phyloP scores from a whole-genome alignment of 2,329 filamentous ascomycete species.

The Dactylonectria macrodidyma region DNA sequence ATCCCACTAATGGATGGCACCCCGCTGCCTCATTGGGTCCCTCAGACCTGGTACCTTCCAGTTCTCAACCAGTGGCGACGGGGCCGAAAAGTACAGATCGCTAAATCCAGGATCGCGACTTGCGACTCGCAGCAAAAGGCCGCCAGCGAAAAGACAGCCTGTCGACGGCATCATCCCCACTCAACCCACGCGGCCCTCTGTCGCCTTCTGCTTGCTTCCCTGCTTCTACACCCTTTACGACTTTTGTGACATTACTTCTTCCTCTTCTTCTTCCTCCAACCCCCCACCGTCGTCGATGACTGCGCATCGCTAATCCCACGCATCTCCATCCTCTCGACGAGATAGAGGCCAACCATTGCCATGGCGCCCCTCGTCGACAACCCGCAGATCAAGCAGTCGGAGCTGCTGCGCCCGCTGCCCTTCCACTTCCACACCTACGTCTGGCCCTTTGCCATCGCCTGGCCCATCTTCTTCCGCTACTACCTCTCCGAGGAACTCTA shows the following conservation, averaged over 20 bases:
- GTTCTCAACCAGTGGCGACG: slow-evolving; percentile 14
- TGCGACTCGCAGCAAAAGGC: slow-evolving; percentile 19
- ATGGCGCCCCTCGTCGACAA: slow-evolving; percentile 93
- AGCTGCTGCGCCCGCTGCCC: slow-evolving; percentile 89
- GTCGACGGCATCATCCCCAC: slow-evolving; percentile 5
- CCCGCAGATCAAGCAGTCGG: slow-evolving; percentile 88
- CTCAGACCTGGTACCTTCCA: background rate
- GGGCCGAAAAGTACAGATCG: slow-evolving; percentile 49
- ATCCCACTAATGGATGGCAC: background rate
- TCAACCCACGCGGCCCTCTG: slow-evolving; percentile 8
- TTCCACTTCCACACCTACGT: slow-evolving; percentile 88
- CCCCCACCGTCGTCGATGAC: slow-evolving; percentile 15
- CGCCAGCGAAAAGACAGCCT: slow-evolving; percentile 24
- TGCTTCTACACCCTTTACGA: background rate
- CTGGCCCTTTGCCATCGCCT: slow-evolving; percentile 92
- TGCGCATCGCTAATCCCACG: slow-evolving; percentile 15
- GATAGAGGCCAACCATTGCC: slow-evolving; percentile 39
- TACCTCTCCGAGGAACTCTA: slow-evolving; percentile 90
- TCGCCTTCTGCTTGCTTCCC: slow-evolving; percentile 7
- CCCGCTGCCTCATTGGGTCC: no score
- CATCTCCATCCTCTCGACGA: slow-evolving; percentile 17
- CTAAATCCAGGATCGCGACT: slow-evolving; percentile 34
- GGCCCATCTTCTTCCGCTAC: slow-evolving; percentile 91
- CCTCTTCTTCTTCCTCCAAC: background rate
- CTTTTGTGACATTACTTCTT: background rate